Evolutionary conservation across 1,139 yeast species (phyloP).

Genomic region (Pichia sp.): DNA sequence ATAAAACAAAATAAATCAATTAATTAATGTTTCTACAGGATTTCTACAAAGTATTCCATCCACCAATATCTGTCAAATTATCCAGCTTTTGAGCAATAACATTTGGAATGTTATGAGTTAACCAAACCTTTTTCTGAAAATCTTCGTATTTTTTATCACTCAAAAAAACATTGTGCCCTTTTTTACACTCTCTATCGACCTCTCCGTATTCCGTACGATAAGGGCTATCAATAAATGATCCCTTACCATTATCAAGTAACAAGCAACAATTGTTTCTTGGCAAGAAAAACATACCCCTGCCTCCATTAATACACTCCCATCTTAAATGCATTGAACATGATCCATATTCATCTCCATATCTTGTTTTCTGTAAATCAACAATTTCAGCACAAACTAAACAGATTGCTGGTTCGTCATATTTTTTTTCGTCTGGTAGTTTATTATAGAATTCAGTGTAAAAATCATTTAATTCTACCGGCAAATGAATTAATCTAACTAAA

Average conservation of each 20-base stretch:
- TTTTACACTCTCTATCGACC: conserved; percentile 64
- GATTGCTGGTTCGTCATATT: conserved; percentile 70
- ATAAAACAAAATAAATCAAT: not conserved
- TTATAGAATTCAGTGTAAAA: conserved; percentile 59
- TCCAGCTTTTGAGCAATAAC: conserved; percentile 75
- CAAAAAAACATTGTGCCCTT: conserved; percentile 67
- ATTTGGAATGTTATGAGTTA: conserved; percentile 74
- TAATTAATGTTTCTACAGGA: no score
- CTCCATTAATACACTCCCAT: conserved; percentile 60
- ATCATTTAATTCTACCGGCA: conserved; percentile 51
- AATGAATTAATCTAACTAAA: conserved; percentile 35
- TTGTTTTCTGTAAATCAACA: conserved; percentile 57
- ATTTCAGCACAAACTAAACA: conserved; percentile 78
- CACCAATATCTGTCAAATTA: conserved; percentile 77
- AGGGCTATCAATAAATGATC: conserved; percentile 82
- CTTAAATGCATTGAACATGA: conserved; percentile 62
- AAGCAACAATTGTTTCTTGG: conserved; percentile 72
- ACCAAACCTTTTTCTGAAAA: conserved; percentile 63
- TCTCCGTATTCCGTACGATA: conserved; percentile 87
- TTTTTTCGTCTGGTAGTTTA: conserved; percentile 34
- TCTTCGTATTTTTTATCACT: conserved; percentile 61
- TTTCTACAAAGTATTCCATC: conserved; percentile 80
- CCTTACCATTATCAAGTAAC: conserved; percentile 57
- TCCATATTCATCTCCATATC: conserved; percentile 49
- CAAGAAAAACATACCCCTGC: conserved; percentile 66